These are phyloP conservation scores for Zasmidium cellare DNA, from an alignment of 2,329 filamentous ascomycete species.

Conservation along the genomic window DNA sequence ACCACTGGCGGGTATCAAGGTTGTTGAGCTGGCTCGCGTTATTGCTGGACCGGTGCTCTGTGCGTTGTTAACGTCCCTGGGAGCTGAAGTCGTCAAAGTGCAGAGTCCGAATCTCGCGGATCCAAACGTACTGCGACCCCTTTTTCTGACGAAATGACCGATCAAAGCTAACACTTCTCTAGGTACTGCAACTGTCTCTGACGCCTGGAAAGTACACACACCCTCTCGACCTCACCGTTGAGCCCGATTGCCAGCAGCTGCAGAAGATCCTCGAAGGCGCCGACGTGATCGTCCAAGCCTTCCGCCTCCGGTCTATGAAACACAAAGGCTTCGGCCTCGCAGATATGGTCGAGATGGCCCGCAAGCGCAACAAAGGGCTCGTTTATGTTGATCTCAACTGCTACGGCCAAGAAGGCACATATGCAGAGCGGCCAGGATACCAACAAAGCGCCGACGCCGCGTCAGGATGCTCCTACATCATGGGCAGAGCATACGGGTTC, in stretches of 20 bases:
- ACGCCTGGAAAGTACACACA: slow-evolving; percentile 8
- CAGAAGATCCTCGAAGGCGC: slow-evolving; percentile 45
- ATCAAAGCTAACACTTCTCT: slow-evolving; percentile 41
- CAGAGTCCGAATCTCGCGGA: background rate
- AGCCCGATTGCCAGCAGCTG: slow-evolving; percentile 40
- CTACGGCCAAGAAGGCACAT: slow-evolving; percentile 53
- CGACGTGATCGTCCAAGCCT: slow-evolving; percentile 52
- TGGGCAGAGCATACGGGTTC: background rate
- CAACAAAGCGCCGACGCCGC: slow-evolving; percentile 52
- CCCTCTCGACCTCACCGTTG: slow-evolving; percentile 43
- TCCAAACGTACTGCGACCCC: slow-evolving; percentile 29
- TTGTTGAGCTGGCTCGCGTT: background rate
- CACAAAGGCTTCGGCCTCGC: slow-evolving; percentile 48
- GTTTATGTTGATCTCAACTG: slow-evolving; percentile 42
- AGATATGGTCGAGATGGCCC: slow-evolving; percentile 40
- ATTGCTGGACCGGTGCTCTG: background rate
- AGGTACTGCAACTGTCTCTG: slow-evolving; percentile 50
- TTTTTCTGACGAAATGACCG: slow-evolving; percentile 7
- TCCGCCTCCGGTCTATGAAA: slow-evolving; percentile 48
- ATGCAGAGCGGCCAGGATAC: slow-evolving; percentile 49
- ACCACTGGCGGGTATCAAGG: slow-evolving; percentile 8
- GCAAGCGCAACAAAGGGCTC: slow-evolving; percentile 28
- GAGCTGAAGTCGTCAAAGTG: background rate
- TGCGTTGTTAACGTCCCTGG: background rate
- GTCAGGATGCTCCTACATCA: background rate